Evolutionary conservation across 345 rosid genomes (phyloP), one percentile per base, ranked within the genome.

Genomic region (Litchi chinensis): DNA sequence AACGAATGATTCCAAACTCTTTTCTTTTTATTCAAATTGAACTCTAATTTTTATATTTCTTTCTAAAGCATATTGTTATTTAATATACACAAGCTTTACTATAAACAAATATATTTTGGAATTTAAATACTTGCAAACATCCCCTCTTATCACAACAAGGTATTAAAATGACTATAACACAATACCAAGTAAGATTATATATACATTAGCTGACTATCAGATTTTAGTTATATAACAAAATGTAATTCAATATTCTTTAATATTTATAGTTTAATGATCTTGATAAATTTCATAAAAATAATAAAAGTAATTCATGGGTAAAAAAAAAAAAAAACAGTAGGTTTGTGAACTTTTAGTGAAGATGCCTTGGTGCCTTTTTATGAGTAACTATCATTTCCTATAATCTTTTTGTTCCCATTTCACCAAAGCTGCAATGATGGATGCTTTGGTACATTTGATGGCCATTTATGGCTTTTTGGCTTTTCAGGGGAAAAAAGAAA

Each of bases 371-470:
- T 24, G 7, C 6, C 24, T 46, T 69, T 74, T 70, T 15, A 57
- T 66, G 65, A 48, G 57, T 60, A 40, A 62, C 13, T 57, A 79
- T 73, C 46, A 76, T 68, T 22, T 56, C 37, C 72, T 60, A 40
- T 69, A 66, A 40, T 68, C 64, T 68, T 79, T 66, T 72, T 76
- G 57, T 41, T 72, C 32, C 79, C 24, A 50, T 79, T 72, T 43
- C 52, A 44, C 32, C 22, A 39, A 82, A 65, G 63, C 15, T 43
- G 86, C 69, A 65, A 83, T 77, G 68, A 72, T 76, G 66, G 10
- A 2, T 37, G 1, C 48, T 43, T 19, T 3, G n/a, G 13, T 69
- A 74, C 69, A 64, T 60, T 60, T 60, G 68, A 60, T 74, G 77
- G 40, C 40, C 10, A 37, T 41, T 60, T 62, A 43, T 41, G 2